Percentiles rank a stretch among this genome's conserved stretches.
Conservation (phyloP, 192 early-diverging fungal species). For the Mortierella antarctica region DNA sequence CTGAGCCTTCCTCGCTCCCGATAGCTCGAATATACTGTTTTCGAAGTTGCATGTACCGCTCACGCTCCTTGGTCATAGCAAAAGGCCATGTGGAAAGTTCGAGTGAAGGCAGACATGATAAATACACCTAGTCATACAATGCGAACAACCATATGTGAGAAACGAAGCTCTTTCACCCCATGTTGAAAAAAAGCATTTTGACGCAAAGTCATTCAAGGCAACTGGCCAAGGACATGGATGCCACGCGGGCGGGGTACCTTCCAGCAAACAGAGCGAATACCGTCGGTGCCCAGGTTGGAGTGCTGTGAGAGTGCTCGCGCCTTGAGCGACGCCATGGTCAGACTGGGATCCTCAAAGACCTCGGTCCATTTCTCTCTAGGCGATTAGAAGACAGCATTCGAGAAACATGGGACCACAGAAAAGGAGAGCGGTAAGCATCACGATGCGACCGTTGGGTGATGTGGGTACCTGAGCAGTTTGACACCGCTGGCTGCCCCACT, state of each 20-base stretch:
- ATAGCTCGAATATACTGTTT: conserved; percentile 69
- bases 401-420: neutral
- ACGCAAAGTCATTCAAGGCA: neutral
- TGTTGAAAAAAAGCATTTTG: too few relatives aligned
- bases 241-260: conserved; percentile 51
- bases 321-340: conserved; percentile 55
- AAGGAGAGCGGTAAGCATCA: neutral
- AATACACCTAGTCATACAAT: conserved; percentile 55
- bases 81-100: conserved; percentile 68
- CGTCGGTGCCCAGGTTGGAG: conserved; percentile 59
- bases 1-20: conserved; percentile 54
- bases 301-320: conserved; percentile 54
- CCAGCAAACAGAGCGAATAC: conserved; percentile 69
- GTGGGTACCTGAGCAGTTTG: neutral
- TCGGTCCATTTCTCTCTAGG: conserved; percentile 58
- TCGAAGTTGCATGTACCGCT: conserved; percentile 74
- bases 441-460: neutral
- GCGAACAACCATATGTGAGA: neutral
- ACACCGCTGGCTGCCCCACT: neutral
- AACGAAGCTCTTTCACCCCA: neutral
- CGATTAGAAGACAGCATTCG: neutral
- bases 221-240: neutral
- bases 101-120: conserved; percentile 61
- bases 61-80: conserved; percentile 71
- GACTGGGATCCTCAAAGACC: conserved; percentile 62